These are phyloP conservation scores for Candolleomyces eurysporus DNA, from an alignment of 768 basidiomycete species.

Conservation along the genomic window DNA sequence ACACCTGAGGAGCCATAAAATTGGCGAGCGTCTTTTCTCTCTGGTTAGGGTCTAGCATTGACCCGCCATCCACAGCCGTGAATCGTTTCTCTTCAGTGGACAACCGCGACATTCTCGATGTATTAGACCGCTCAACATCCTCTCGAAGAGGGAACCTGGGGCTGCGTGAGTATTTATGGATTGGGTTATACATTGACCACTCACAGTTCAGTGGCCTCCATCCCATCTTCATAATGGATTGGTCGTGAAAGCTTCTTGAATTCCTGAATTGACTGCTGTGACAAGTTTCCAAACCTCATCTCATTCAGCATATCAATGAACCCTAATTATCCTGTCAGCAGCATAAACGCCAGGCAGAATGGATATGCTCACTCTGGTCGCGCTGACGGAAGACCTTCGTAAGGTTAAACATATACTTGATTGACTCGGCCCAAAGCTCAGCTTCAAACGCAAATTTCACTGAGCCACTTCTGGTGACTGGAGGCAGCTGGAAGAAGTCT, in stretches of 20 bases:
- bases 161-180: neutral
- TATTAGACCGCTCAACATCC: constrained; percentile 88
- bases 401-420: constrained; percentile 85
- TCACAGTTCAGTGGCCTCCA: constrained; percentile 90
- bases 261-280: constrained; percentile 57
- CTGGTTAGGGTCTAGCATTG: constrained; percentile 48
- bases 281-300: constrained; percentile 88
- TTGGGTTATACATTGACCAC: constrained; percentile 19
- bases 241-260: constrained; percentile 71
- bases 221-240: constrained; percentile 75
- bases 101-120: constrained; percentile 60
- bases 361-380: constrained; percentile 66
- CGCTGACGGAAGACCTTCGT: constrained; percentile 95
- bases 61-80: constrained; percentile 62
- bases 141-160: constrained; percentile 85
- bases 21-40: constrained; percentile 81
- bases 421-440: constrained; percentile 64
- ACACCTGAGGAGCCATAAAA: constrained; percentile 79
- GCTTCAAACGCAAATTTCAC: constrained; percentile 95
- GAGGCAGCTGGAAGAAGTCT: constrained; percentile 98
- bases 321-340: constrained; percentile 38
- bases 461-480: constrained; percentile 65
- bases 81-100: constrained; percentile 52
- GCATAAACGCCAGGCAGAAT: neutral
- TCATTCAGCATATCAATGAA: constrained; percentile 98